Evolutionary conservation across 2,329 filamentous ascomycete species (phyloP), one percentile per base, ranked within the genome.

Genomic region (Dryadomyces sulphureus): DNA sequence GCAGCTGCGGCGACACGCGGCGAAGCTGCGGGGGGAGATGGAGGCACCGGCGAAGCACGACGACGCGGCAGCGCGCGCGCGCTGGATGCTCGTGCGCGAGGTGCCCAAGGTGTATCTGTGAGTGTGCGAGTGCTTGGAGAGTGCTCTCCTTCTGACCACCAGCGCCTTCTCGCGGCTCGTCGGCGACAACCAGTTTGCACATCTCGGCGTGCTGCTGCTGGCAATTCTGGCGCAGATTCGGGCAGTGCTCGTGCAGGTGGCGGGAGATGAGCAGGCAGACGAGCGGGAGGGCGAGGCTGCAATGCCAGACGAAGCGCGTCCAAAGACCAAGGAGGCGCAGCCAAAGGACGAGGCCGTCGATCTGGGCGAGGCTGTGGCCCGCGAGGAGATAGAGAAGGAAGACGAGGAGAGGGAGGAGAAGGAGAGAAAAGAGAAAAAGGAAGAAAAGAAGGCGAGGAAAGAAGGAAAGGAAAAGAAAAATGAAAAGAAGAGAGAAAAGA

Each of bases 141-240:
- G 45, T 50, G 25, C 17, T 36, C 19, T 39, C 6, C 45, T 50
- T 35, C 34, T 27, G 9, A 35, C 17, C 19, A 5, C 6, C 46
- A 79, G 74, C 5, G 65, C 75, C 1, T 89, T 90, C 59, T 78
- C 79, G 1, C 80, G 79, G 51, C 64, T 90, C 38, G 65, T 81
- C 4, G 79, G 79, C 17, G 83, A 89, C 59, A 75, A 72, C 30
- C 84, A 87, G 55, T 84, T 84, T 60, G 76, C 84, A 2, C 67
- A 77, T 4, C 67, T 90, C 3, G 85, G 84, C 4, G 65, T 87
- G 19, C 69, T 84, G 51, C 68, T 90, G 9, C 58, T 89, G 40
- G 77, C 73, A 19, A 62, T 75, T 2, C 62, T 89, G 48, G 79
- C 79, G 4, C 74, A 75, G 50, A 61, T 81, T 20, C 62, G 72